Conservation (phyloP, 257 asterid species). For the Salvia rosmarinus region DNA sequence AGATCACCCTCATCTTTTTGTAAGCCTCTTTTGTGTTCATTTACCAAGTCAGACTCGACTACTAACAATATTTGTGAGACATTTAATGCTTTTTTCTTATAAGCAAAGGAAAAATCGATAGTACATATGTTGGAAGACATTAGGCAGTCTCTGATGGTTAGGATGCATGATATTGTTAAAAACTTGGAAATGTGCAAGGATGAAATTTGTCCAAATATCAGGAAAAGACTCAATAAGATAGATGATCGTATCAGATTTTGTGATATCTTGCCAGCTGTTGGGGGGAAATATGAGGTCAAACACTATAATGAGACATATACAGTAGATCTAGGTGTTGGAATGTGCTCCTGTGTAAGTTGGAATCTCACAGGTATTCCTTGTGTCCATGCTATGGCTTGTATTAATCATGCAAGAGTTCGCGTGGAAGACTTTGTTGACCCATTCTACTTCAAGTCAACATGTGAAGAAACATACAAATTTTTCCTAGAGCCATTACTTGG, state of each 20-base stretch:
- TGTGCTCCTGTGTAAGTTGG: neutral
- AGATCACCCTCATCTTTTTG: neutral
- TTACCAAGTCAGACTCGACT: neutral
- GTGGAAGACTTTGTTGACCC: neutral
- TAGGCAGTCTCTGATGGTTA: neutral
- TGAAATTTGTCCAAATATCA: neutral
- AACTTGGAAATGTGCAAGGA: neutral
- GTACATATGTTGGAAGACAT: neutral
- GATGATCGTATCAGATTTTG: neutral
- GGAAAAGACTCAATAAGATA: neutral
- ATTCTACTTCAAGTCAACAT: neutral
- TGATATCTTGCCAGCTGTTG: neutral
- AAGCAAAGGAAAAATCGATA: neutral
- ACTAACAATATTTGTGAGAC: neutral
- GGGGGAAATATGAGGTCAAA: neutral
- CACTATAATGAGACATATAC: neutral
- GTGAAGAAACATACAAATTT: too few species aligned
- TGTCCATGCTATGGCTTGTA: neutral
- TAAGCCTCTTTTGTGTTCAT: neutral
- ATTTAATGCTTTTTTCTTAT: neutral
- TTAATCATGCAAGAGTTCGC: neutral
- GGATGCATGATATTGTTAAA: neutral
- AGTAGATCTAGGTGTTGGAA: neutral
- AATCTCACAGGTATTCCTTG: neutral
- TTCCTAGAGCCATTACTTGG: too few species aligned